Evolutionary conservation across 306 rosid genomes (phyloP).

Genomic region (Albizia julibrissin): DNA sequence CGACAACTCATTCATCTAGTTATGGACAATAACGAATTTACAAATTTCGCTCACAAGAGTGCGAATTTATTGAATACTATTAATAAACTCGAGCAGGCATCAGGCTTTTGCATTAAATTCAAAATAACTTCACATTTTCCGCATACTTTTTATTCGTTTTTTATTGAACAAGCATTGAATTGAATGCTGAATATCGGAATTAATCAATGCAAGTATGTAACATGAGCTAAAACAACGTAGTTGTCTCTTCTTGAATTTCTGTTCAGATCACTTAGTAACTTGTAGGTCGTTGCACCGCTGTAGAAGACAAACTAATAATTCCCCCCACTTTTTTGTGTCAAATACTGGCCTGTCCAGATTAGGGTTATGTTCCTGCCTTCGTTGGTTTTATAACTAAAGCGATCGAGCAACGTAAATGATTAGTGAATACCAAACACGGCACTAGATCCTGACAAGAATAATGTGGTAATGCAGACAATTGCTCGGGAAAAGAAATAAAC

Average conservation of each 20-base stretch:
- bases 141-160: not conserved
- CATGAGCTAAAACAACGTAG: not conserved
- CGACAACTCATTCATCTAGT: not conserved
- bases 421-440: not conserved
- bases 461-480: conserved; percentile 3
- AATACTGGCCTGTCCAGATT: not conserved
- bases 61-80: not conserved
- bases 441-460: not conserved
- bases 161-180: not conserved
- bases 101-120: not conserved
- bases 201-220: not conserved
- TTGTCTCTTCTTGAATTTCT: not conserved
- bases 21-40: not conserved
- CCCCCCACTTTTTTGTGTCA: no score
- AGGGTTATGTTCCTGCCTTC: not conserved
- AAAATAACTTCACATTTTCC: not conserved
- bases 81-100: not conserved
- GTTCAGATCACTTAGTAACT: no score
- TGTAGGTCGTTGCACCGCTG: no score
- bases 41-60: not conserved
- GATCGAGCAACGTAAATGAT: not conserved
- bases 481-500: conserved; percentile 32
- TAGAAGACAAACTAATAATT: no score
- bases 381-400: not conserved
- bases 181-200: not conserved